Base-by-base conservation (phyloP, 2,329 filamentous ascomycete species). In the Metarhizium humberi region DNA sequence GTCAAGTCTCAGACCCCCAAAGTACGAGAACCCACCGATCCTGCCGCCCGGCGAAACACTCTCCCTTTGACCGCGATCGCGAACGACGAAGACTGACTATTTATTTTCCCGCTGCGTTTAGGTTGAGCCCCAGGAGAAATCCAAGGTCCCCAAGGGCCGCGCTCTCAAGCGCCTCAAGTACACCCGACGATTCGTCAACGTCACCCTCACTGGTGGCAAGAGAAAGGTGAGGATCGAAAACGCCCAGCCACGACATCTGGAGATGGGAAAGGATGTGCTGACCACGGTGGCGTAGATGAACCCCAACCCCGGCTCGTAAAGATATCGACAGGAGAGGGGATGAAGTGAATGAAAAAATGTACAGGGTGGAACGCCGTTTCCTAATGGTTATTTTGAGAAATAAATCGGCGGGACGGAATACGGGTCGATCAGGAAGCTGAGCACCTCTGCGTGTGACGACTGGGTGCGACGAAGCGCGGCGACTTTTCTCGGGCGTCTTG, bases 161-260 rank as follows among this genome's bases (percentile, higher is more conserved):
- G 92, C 92, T 68, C 90, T 94, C 81, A 97, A 97, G 91, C 86
- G 92, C 72, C 86, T 95, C 75, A 86, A 84, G 76, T 96, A 96
- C 85, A 96, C 90, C 69, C 88, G 92, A 75, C 91, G 92, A 71
- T 97, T 97, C 82, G 92, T 97, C 68, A 96, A 97, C 80, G 91
- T 97, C 73, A 94, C 90, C 71, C 84, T 96, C 78, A 95, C 92
- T 65, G 92, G 91, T 77, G 92, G 92, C 80, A 97, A 97, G 92
- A 84, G 92, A 78, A 96, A 96, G 90, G 90, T 94, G 76, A 72
- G 79, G 59, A 55, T 20, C 40, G 34, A 36, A 6, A 34, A 14
- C 25, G 25, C 25, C 25, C 25, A 4, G 25, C 25, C 25, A 25
- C 25, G 25, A 4, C 25, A 25, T 25, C 4, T 25, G 25, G 25